Percentiles rank a stretch among this genome's conserved stretches.
phyloP scores from a whole-genome alignment of 2,329 filamentous ascomycete species.

The Macrophomina tecta region DNA sequence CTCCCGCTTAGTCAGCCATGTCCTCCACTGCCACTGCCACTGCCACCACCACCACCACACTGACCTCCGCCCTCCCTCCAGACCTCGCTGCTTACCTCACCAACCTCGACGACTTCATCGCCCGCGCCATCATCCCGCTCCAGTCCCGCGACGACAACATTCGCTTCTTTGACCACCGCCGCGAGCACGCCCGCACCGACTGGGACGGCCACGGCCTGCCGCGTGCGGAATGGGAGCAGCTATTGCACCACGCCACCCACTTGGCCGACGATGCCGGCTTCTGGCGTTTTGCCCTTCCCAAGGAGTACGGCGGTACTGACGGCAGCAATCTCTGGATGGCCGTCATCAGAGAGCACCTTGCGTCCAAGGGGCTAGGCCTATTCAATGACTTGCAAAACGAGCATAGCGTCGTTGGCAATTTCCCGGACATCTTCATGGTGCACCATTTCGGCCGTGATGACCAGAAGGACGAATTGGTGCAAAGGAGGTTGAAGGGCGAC shows the following conservation, averaged over 20 bases:
- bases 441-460: slow-evolving; percentile 63
- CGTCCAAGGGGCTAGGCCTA: slow-evolving; percentile 64
- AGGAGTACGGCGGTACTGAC: slow-evolving; percentile 61
- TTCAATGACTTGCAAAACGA: slow-evolving; percentile 71
- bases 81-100: slow-evolving; percentile 56
- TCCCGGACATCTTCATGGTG: slow-evolving; percentile 67
- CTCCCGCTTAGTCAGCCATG: neutral
- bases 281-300: slow-evolving; percentile 64
- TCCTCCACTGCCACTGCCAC: neutral
- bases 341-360: slow-evolving; percentile 65
- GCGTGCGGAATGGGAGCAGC: slow-evolving; percentile 63
- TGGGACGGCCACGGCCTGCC: slow-evolving; percentile 65
- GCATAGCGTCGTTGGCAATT: slow-evolving; percentile 67
- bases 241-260: slow-evolving; percentile 56
- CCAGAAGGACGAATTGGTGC: slow-evolving; percentile 62
- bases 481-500: slow-evolving; percentile 58
- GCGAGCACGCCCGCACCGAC: slow-evolving; percentile 66
- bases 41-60: slow-evolving; percentile 34
- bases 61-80: slow-evolving; percentile 63
- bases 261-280: slow-evolving; percentile 66
- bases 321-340: slow-evolving; percentile 68
- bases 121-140: slow-evolving; percentile 58
- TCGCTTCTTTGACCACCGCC: slow-evolving; percentile 70
- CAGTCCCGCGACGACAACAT: slow-evolving; percentile 64
- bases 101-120: slow-evolving; percentile 64